These are phyloP conservation scores for Borovskyia barvae DNA, from an alignment of 208 protist genomes.

Conservation along the genomic window DNA sequence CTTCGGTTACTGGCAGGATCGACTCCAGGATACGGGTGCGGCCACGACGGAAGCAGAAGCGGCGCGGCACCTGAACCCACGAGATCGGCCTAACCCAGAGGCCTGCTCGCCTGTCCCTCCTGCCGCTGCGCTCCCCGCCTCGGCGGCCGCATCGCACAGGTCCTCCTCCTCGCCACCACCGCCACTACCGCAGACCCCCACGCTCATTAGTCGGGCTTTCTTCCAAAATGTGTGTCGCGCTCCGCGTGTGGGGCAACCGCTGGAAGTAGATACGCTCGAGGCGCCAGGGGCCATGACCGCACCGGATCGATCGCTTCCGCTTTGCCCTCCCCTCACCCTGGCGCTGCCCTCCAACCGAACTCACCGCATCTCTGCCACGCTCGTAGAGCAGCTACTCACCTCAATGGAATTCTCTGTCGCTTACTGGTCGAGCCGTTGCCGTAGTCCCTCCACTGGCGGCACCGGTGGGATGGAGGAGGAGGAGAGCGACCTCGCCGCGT, in stretches of 20 bases:
- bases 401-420: constrained; percentile 19
- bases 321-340: neutral
- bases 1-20: constrained; percentile 17
- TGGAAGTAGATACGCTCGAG: too few species aligned
- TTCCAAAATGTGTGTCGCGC: constrained; percentile 2
- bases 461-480: neutral
- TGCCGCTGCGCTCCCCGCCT: neutral
- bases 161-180: too few species aligned
- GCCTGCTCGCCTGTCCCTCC: neutral
- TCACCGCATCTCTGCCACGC: neutral
- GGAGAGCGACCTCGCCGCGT: neutral
- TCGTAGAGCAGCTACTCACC: constrained; percentile 21
- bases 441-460: neutral
- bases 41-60: too few species aligned
- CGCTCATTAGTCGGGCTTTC: constrained; percentile 15
- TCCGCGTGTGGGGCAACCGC: too few species aligned
- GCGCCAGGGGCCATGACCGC: too few species aligned
- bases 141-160: neutral
- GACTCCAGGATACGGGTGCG: neutral
- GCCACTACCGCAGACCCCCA: constrained; percentile 12
- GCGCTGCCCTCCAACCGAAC: neutral
- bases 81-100: neutral
- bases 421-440: constrained; percentile 2
- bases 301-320: neutral
- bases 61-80: neutral